A percentile compares a stretch with the other conserved stretches of the same genome.
Conservation (phyloP, 768 basidiomycete genomes). For the Mycena kentingensis region DNA sequence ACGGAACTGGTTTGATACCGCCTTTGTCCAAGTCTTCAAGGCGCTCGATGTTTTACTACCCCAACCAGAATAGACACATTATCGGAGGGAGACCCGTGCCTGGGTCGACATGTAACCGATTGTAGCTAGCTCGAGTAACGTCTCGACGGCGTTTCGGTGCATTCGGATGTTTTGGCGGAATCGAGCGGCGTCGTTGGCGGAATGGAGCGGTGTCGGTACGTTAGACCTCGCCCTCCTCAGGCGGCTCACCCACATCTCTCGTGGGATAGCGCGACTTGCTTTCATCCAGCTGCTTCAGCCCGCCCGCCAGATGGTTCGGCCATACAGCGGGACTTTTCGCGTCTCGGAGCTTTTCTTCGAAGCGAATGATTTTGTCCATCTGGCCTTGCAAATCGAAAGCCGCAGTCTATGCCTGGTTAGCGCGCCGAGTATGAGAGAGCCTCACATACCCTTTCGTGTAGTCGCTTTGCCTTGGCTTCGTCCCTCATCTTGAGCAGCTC, state of each 20-base stretch:
- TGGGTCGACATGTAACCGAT: too few relatives aligned
- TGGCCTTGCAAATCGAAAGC: constrained; percentile 61
- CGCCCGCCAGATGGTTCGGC: constrained; percentile 60
- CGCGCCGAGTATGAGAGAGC: neutral
- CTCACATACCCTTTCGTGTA: constrained; percentile 54
- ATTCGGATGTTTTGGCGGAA: too few relatives aligned
- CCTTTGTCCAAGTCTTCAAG: constrained; percentile 63
- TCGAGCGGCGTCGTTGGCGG: too few relatives aligned
- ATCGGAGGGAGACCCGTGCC: too few relatives aligned
- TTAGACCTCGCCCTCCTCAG: constrained; percentile 43
- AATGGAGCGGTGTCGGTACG: neutral
- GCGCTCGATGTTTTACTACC: constrained; percentile 33
- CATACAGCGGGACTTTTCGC: constrained; percentile 58
- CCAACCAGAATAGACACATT: constrained; percentile 18
- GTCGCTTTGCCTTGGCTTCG: constrained; percentile 61
- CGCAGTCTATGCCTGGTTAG: constrained; percentile 36
- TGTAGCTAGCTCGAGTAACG: too few relatives aligned
- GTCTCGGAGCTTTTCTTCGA: constrained; percentile 56
- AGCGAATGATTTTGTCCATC: constrained; percentile 60
- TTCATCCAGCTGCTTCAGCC: constrained; percentile 36
- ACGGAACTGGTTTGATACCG: constrained; percentile 64
- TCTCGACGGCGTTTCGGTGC: too few relatives aligned
- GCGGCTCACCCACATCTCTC: constrained; percentile 35
- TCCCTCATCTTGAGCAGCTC: constrained; percentile 72
- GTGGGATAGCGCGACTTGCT: constrained; percentile 29